Percentiles rank a stretch among this genome's conserved stretches.
Conservation (phyloP, 2,329 filamentous ascomycete genomes). For the Lasiodiplodia hormozganensis region DNA sequence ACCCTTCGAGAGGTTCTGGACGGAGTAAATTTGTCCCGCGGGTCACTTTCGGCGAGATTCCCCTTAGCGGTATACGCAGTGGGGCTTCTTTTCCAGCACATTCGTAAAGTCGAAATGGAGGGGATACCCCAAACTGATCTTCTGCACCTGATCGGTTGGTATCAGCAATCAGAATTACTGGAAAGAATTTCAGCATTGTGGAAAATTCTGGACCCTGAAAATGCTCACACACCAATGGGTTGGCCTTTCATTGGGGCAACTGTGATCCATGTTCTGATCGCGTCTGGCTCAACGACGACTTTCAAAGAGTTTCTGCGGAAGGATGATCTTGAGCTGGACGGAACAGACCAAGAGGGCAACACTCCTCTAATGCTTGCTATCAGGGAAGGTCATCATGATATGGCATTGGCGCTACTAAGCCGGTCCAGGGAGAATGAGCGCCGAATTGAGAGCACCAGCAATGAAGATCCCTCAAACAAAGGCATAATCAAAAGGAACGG, state of each 20-base stretch:
- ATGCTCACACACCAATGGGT: neutral
- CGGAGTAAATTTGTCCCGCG: neutral
- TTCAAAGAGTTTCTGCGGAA: neutral
- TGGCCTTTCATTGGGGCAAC: neutral
- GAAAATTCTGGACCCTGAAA: neutral
- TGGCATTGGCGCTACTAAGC: neutral
- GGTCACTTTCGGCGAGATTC: neutral
- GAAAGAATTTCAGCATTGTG: neutral
- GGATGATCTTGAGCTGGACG: neutral
- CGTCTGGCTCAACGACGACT: neutral
- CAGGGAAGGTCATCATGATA: neutral
- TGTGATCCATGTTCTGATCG: neutral
- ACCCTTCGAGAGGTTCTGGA: neutral
- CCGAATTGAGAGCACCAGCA: neutral
- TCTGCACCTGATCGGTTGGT: neutral
- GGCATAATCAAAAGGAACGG: neutral
- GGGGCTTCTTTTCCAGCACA: neutral
- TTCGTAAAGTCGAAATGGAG: neutral
- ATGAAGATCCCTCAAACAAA: neutral
- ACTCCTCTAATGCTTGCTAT: neutral
- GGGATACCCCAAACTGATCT: neutral
- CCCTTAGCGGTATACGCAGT: neutral
- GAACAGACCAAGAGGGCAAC: neutral
- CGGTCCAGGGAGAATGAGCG: neutral
- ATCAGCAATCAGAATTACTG: neutral